These are phyloP conservation scores for Septoria petroselini DNA, from an alignment of 2,329 filamentous ascomycete genomes.

Conservation along the genomic window DNA sequence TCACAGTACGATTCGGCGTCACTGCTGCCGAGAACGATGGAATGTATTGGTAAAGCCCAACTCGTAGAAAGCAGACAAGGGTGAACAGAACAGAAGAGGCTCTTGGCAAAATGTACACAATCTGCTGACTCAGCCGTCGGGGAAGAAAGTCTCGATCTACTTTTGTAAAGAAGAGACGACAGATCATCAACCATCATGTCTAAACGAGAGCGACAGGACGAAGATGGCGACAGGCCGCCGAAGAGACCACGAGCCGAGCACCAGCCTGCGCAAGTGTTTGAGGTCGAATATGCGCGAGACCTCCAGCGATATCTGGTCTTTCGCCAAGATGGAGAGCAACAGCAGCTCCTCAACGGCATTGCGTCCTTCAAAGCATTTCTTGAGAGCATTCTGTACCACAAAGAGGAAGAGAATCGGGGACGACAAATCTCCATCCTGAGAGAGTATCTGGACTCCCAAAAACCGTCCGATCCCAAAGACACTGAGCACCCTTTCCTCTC, in stretches of 20 bases:
- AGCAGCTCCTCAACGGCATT: conserved; percentile 64
- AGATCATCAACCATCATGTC: conserved; percentile 26
- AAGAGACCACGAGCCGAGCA: conserved; percentile 34
- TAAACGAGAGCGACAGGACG: conserved; percentile 29
- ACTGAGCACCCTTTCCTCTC: conserved; percentile 64
- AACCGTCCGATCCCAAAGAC: conserved; percentile 49
- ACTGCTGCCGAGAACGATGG: too few relatives aligned
- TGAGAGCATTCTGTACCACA: conserved; percentile 58
- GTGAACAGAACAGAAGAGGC: too few relatives aligned
- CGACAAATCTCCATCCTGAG: conserved; percentile 59
- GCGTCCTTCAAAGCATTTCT: conserved; percentile 69
- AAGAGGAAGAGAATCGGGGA: conserved; percentile 50
- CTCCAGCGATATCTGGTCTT: conserved; percentile 67
- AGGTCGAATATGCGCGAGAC: conserved; percentile 63
- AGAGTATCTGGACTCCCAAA: conserved; percentile 65
- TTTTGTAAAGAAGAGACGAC: background rate
- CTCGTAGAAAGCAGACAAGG: too few relatives aligned
- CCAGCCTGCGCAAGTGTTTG: conserved; percentile 55
- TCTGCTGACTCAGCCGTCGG: conserved; percentile 4
- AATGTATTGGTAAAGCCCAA: too few relatives aligned
- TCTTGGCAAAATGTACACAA: background rate
- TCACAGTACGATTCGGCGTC: too few relatives aligned
- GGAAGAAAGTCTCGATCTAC: conserved; percentile 6
- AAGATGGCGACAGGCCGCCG: conserved; percentile 30
- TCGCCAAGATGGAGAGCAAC: conserved; percentile 61